phyloP scores from a whole-genome alignment of 2,329 filamentous ascomycete genomes.

The Botryotinia calthae region DNA sequence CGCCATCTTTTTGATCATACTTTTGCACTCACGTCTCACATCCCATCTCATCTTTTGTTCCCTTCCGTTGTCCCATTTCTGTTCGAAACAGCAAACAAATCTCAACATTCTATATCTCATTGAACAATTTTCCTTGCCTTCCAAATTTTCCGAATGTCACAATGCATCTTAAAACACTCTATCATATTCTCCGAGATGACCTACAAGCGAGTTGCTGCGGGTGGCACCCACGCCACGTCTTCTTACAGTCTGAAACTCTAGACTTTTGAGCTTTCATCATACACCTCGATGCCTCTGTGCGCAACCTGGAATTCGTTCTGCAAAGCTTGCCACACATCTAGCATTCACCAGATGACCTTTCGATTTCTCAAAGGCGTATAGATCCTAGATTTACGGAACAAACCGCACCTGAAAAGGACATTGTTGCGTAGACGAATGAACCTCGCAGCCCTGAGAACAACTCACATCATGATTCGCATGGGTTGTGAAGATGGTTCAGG shows the following conservation, averaged over 20 bases:
- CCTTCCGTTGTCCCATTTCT: background rate
- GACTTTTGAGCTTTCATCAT: background rate
- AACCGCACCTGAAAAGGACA: background rate
- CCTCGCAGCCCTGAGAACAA: background rate
- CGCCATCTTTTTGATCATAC: background rate
- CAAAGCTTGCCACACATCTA: background rate
- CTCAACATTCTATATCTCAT: background rate
- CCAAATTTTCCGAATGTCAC: background rate
- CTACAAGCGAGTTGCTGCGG: background rate
- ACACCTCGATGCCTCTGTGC: background rate
- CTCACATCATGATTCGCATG: background rate
- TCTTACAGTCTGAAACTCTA: background rate
- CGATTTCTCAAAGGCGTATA: background rate
- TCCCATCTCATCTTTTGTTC: too few species aligned
- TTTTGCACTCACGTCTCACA: background rate
- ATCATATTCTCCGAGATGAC: background rate
- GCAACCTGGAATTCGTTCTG: background rate
- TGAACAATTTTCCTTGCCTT: background rate
- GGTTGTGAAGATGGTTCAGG: background rate
- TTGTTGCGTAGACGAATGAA: background rate
- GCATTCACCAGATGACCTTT: background rate
- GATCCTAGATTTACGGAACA: background rate
- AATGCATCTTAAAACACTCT: background rate
- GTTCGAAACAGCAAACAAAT: background rate
- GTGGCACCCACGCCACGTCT: background rate